Percentiles rank a stretch among this genome's conserved stretches.
Conservation (phyloP, 2,329 filamentous ascomycete species). For the Penicillium sp. region DNA sequence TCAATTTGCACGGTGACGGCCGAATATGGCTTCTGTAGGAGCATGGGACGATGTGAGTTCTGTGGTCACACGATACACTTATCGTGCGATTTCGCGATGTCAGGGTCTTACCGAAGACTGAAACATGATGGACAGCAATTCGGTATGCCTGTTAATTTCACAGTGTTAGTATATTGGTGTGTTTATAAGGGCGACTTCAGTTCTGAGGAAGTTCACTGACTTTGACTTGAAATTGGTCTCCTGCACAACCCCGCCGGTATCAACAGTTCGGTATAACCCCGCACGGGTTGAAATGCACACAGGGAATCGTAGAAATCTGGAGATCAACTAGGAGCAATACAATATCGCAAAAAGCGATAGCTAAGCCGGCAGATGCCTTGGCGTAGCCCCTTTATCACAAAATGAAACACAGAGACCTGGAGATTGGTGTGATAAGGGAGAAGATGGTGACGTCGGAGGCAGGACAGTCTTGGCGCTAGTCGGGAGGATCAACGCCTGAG, state of each 20-base stretch:
- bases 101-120: conserved; percentile 31
- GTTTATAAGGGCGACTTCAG: not conserved
- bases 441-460: conserved; percentile 24
- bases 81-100: not conserved
- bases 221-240: not conserved
- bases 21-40: conserved; percentile 75
- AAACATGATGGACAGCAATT: conserved; percentile 32
- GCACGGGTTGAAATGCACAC: conserved; percentile 11
- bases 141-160: not conserved
- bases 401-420: conserved; percentile 4
- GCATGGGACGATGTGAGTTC: conserved; percentile 2
- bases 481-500: conserved; percentile 12
- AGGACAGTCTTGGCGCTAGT: conserved; percentile 12
- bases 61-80: conserved; percentile 5
- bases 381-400: not conserved
- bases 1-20: conserved; percentile 93
- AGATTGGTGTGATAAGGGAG: conserved; percentile 6
- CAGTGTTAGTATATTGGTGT: not conserved
- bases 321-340: not conserved
- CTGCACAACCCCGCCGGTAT: not conserved
- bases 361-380: not conserved
- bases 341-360: not conserved
- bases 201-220: not conserved
- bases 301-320: not conserved
- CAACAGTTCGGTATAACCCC: conserved; percentile 9